Percentiles rank a stretch among this genome's conserved stretches.
phyloP scores from a whole-genome alignment of 805 yeast genomes.

The Wickerhamiella parazyma region DNA sequence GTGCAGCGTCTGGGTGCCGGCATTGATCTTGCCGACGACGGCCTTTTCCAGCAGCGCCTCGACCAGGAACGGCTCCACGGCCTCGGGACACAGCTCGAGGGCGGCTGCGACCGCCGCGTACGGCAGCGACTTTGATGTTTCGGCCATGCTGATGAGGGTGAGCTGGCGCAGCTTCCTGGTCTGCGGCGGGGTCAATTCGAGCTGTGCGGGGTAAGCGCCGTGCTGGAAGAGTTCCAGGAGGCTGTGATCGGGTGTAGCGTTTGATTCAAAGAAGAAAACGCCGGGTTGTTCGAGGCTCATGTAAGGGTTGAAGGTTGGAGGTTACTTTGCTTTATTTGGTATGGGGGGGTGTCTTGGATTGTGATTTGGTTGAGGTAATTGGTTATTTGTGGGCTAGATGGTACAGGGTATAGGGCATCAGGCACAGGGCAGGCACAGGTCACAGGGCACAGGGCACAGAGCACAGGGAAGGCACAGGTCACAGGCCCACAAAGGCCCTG shows the following conservation, averaged over 20 bases:
- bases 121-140: background rate
- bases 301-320: background rate
- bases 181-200: background rate
- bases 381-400: no score
- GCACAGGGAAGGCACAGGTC: no score
- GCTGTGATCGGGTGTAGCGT: background rate
- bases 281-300: conserved; percentile 7
- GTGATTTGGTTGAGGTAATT: no score
- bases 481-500: no score
- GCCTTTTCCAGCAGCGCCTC: conserved; percentile 9
- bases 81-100: background rate
- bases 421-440: no score
- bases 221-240: background rate
- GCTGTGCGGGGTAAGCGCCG: background rate
- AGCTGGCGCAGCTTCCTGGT: conserved; percentile 5
- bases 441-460: no score
- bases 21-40: conserved; percentile 8
- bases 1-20: conserved; percentile 3
- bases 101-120: background rate
- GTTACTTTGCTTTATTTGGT: no score
- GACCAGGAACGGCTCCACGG: conserved; percentile 7
- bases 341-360: no score
- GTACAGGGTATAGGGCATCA: no score
- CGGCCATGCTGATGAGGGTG: conserved; percentile 6
- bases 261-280: conserved; percentile 6